These are phyloP conservation scores for Quercus tomentella DNA, from an alignment of 331 rosid species.

Conservation along the genomic window DNA sequence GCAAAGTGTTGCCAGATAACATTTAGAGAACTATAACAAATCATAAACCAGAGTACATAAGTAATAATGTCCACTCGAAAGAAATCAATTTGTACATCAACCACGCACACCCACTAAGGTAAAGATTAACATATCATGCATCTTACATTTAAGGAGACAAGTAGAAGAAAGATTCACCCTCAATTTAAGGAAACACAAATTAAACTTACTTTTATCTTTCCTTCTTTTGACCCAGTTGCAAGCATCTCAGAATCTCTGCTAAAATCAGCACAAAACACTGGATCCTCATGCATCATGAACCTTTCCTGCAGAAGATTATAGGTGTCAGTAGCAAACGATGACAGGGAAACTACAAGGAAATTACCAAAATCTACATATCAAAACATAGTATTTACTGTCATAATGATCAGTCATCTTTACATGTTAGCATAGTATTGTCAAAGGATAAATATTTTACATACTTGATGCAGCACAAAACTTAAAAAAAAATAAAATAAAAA, in stretches of 20 bases:
- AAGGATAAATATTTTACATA: neutral
- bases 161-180: neutral
- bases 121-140: neutral
- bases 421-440: neutral
- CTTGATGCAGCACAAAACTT: neutral
- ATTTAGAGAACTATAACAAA: neutral
- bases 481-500: neutral
- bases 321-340: neutral
- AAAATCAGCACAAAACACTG: slow-evolving; percentile 92
- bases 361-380: neutral
- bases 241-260: slow-evolving; percentile 97
- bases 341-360: neutral
- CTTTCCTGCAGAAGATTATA: slow-evolving; percentile 65
- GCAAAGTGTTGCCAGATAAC: too few relatives aligned
- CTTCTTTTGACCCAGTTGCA: slow-evolving; percentile 96
- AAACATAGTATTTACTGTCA: neutral
- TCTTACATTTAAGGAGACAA: neutral
- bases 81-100: neutral
- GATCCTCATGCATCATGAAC: slow-evolving; percentile 97
- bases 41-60: neutral
- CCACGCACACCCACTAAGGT: neutral
- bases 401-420: neutral
- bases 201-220: slow-evolving; percentile 88
- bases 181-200: slow-evolving; percentile 9
- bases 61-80: neutral